Conservation (phyloP, 495 filamentous ascomycete species). For the Aspergillus bertholletiae region DNA sequence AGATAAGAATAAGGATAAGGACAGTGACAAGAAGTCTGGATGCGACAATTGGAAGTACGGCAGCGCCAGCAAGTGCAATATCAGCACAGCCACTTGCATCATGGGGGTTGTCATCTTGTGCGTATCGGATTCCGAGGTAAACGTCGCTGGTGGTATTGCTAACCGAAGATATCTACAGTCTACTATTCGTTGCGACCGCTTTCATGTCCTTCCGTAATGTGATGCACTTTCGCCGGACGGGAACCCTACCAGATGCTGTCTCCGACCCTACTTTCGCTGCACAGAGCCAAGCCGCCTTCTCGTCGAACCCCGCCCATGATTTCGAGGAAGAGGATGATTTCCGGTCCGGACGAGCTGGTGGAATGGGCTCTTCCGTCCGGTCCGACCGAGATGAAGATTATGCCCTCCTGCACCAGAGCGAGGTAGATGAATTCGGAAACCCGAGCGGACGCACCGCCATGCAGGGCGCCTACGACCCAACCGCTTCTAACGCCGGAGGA, state of each 20-base stretch:
- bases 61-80: conserved; percentile 54
- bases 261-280: conserved; percentile 49
- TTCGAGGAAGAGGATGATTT: conserved; percentile 49
- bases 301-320: conserved; percentile 46
- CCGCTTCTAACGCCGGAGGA: conserved; percentile 23
- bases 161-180: conserved; percentile 39
- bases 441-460: conserved; percentile 32
- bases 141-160: conserved; percentile 2
- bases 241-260: conserved; percentile 65
- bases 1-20: conserved; percentile 21
- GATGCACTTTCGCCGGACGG: conserved; percentile 73
- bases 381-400: conserved; percentile 45
- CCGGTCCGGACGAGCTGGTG: conserved; percentile 36
- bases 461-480: conserved; percentile 40
- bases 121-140: conserved; percentile 20
- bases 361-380: conserved; percentile 29
- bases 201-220: conserved; percentile 74
- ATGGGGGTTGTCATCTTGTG: conserved; percentile 82
- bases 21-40: conserved; percentile 25
- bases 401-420: conserved; percentile 43
- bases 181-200: conserved; percentile 70
- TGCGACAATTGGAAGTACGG: conserved; percentile 56
- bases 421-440: conserved; percentile 39
- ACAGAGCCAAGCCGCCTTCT: conserved; percentile 49
- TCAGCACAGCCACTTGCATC: conserved; percentile 76